A percentile compares a stretch with the other conserved stretches of the same genome.
Conservation (phyloP, 768 basidiomycete species). For the Collybiopsis luxurians region DNA sequence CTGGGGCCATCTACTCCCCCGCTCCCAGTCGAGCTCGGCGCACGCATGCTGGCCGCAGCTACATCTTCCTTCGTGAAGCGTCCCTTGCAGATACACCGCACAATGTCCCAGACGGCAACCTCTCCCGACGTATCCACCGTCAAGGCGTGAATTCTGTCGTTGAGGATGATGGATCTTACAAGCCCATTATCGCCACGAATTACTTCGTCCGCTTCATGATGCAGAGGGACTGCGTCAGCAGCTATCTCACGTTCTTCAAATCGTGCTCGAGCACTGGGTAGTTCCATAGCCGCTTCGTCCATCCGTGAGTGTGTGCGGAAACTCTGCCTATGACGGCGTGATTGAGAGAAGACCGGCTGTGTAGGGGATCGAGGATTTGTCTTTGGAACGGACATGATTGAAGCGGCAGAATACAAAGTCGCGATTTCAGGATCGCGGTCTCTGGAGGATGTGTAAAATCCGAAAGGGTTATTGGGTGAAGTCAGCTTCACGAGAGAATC, state of each 20-base stretch:
- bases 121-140: slow-evolving; percentile 88
- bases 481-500: slow-evolving; percentile 66
- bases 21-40: slow-evolving; percentile 38
- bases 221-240: slow-evolving; percentile 64
- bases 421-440: slow-evolving; percentile 75
- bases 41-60: slow-evolving; percentile 47
- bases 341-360: slow-evolving; percentile 28
- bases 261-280: slow-evolving; percentile 39
- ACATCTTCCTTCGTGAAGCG: slow-evolving; percentile 66
- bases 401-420: slow-evolving; percentile 84
- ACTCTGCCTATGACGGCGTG: slow-evolving; percentile 23
- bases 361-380: slow-evolving; percentile 32
- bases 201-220: slow-evolving; percentile 58
- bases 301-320: slow-evolving; percentile 22
- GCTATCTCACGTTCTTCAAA: slow-evolving; percentile 80
- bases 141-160: slow-evolving; percentile 86
- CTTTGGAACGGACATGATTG: slow-evolving; percentile 65
- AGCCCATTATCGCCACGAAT: slow-evolving; percentile 80
- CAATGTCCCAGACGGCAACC: slow-evolving; percentile 91
- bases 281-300: slow-evolving; percentile 35
- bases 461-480: slow-evolving; percentile 63
- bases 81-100: slow-evolving; percentile 74
- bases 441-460: slow-evolving; percentile 35
- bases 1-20: slow-evolving; percentile 19
- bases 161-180: slow-evolving; percentile 77